Evolutionary conservation across 805 yeast genomes (phyloP).

Genomic region (Zygosaccharomyces kombuchaensis): DNA sequence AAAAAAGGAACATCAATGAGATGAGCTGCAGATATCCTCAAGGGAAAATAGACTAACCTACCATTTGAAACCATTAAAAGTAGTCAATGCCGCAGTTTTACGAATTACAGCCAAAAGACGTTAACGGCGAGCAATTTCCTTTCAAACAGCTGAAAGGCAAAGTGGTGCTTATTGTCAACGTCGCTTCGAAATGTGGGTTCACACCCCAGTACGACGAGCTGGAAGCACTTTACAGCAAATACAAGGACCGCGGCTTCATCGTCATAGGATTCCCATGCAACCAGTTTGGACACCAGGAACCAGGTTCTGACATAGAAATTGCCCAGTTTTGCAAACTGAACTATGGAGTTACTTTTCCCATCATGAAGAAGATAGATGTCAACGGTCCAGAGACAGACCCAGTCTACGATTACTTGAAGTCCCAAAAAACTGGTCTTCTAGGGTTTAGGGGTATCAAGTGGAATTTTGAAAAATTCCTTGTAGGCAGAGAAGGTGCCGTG

Average conservation of each 20-base stretch:
- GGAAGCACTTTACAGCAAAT: slow-evolving; percentile 62
- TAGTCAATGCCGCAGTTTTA: slow-evolving; percentile 50
- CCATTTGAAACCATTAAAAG: background rate
- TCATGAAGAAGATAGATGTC: slow-evolving; percentile 80
- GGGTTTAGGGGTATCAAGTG: slow-evolving; percentile 73
- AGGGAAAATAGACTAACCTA: background rate
- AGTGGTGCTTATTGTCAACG: slow-evolving; percentile 80
- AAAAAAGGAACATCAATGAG: background rate
- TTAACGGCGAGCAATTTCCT: slow-evolving; percentile 53
- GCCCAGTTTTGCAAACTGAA: slow-evolving; percentile 67
- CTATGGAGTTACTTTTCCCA: slow-evolving; percentile 89
- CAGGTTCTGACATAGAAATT: slow-evolving; percentile 65
- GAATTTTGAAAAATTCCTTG: slow-evolving; percentile 74
- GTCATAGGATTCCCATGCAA: slow-evolving; percentile 88
- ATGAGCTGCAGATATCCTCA: background rate
- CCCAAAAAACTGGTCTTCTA: slow-evolving; percentile 50
- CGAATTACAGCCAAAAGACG: slow-evolving; percentile 58
- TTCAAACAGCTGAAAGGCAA: slow-evolving; percentile 66
- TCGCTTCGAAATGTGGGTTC: slow-evolving; percentile 81
- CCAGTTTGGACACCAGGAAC: slow-evolving; percentile 82
- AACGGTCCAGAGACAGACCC: slow-evolving; percentile 80
- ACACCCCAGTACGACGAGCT: slow-evolving; percentile 75
- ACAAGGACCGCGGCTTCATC: slow-evolving; percentile 56
- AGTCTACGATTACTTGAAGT: slow-evolving; percentile 73
- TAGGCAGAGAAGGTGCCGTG: slow-evolving; percentile 53